Evolutionary conservation across 2,329 filamentous ascomycete genomes (phyloP).

Genomic region (Sporothrix inflata): DNA sequence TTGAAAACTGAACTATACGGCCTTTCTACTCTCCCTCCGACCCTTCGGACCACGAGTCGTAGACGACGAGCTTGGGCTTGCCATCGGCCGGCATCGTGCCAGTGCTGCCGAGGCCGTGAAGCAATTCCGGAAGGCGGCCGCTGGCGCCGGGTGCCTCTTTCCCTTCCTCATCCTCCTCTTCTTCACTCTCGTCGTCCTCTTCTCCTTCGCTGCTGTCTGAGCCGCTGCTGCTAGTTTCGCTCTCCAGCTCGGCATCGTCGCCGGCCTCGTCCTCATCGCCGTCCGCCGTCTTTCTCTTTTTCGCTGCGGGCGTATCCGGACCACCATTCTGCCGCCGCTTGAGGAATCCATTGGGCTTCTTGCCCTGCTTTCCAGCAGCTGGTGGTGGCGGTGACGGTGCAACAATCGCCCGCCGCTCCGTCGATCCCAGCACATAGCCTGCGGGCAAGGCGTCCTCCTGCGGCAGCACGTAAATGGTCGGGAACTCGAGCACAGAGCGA

Average conservation of each 20-base stretch:
- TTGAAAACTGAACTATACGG: too few species aligned
- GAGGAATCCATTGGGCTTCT: background rate
- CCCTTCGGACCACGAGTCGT: constrained; percentile 36
- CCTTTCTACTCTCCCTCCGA: constrained; percentile 28
- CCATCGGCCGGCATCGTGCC: background rate
- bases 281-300: constrained; percentile 23
- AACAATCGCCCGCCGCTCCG: constrained; percentile 32
- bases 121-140: background rate
- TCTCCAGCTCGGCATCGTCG: constrained; percentile 26
- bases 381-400: background rate
- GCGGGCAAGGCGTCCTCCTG: constrained; percentile 32
- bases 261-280: background rate
- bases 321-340: constrained; percentile 14
- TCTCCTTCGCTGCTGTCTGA: constrained; percentile 22
- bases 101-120: background rate
- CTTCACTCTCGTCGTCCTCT: background rate
- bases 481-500: constrained; percentile 69
- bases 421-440: constrained; percentile 35
- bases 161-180: background rate
- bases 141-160: background rate
- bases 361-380: background rate
- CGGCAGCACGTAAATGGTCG: constrained; percentile 66
- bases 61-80: constrained; percentile 33
- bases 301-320: background rate
- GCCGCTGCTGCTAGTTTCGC: constrained; percentile 33